Evolutionary conservation across 495 filamentous ascomycete species (phyloP), one percentile per base, ranked within the genome.

Genomic region (Massariosphaeria phaeospora): DNA sequence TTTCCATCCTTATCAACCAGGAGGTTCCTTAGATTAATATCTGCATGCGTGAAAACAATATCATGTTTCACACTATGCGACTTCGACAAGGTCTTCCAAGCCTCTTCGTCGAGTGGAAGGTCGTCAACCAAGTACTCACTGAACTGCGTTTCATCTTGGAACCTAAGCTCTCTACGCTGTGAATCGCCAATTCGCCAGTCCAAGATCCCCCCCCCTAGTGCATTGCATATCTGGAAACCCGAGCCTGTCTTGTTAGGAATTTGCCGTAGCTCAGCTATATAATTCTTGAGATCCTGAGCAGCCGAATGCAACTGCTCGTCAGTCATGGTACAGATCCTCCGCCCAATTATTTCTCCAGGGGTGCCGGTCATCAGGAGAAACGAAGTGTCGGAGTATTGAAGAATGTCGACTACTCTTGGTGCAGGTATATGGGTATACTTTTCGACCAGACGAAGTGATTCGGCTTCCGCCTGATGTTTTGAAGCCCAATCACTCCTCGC

Each of bases 41-140:
- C 48, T 31, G 48, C 48, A 52, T 52, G 48, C 35, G 48, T 52
- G 36, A 52, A 52, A 33, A 52, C 48, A n/a, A 52, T 52, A 11
- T 52, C 27, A 25, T 52, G 48, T 33, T 43, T 33, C 21, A 43
- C 48, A 18, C 48, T 24, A 33, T 52, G 48, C 11, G 48, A 31
- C 23, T 31, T 52, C 36, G 48, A 52, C 2, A 52, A 23, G 15
- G 4, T 10, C 43, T 42, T 31, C 36, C 35, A 24, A 15, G 48
- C 25, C 12, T 52, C 25, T 52, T 52, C 48, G 48, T 52, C 17
- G 9, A 52, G 24, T 3, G 38, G 38, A 13, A 52, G 48, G 25
- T 42, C 48, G 18, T 42, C 6, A 1, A 27, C 33, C 35, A 52
- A 34, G 36, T 33, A 42, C 18, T 52, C 15, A 26, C 33, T 41